Conservation (phyloP, 805 yeast genomes). For the Scheffersomyces spartinae region DNA sequence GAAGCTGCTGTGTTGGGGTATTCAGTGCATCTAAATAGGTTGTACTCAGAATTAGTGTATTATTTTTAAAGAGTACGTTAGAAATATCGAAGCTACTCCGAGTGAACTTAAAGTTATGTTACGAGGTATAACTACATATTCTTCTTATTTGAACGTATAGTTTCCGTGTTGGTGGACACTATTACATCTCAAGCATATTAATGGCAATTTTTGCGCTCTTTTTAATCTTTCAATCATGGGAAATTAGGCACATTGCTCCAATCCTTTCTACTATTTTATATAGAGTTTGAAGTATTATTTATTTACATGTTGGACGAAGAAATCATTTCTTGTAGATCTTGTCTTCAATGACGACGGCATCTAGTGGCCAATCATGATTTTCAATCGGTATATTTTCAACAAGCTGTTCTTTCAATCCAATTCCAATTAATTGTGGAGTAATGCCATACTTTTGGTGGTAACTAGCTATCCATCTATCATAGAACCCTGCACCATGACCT, state of each 20-base stretch:
- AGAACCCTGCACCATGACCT: conserved; percentile 92
- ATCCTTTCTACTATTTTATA: too few relatives aligned
- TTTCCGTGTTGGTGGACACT: conserved; percentile 20
- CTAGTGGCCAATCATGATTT: conserved; percentile 50
- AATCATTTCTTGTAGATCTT: too few relatives aligned
- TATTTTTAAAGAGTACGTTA: neutral
- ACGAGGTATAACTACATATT: conserved; percentile 9
- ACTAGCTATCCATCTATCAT: conserved; percentile 62
- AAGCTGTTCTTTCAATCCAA: conserved; percentile 57
- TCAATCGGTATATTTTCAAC: conserved; percentile 44
- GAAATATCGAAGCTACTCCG: neutral
- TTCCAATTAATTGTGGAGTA: conserved; percentile 42
- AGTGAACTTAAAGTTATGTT: too few relatives aligned
- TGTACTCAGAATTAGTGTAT: neutral
- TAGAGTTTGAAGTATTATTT: too few relatives aligned
- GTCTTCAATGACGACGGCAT: conserved; percentile 39
- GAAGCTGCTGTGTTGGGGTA: conserved; percentile 66
- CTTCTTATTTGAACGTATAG: conserved; percentile 20
- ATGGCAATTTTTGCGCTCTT: too few relatives aligned
- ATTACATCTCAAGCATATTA: conserved; percentile 25
- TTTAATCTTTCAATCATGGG: too few relatives aligned
- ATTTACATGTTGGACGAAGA: too few relatives aligned
- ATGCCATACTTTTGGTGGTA: conserved; percentile 9
- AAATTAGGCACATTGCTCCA: too few relatives aligned
- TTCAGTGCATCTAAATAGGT: neutral